phyloP scores from a whole-genome alignment of 257 asterid species.

The Nicotiana tomentosiformis region DNA sequence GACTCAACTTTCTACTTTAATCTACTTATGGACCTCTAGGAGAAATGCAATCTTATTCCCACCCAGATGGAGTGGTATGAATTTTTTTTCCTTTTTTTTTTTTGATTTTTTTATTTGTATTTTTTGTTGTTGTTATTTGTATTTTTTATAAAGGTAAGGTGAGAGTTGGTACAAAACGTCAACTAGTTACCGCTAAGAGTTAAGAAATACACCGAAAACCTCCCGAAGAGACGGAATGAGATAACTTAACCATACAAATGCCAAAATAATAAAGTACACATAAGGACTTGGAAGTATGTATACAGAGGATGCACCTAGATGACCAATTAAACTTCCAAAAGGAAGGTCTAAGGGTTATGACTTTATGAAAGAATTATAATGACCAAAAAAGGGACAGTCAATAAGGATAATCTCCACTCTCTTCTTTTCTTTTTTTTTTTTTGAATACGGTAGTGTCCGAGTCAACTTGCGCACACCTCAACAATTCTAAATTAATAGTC shows the following conservation, averaged over 20 bases:
- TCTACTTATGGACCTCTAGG: constrained; percentile 2
- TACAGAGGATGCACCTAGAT: neutral
- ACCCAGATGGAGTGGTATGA: neutral
- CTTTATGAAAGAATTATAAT: neutral
- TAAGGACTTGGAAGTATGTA: neutral
- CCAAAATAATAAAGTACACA: neutral
- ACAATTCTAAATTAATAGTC: neutral
- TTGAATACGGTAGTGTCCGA: neutral
- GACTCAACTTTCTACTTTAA: neutral
- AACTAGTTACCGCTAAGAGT: neutral
- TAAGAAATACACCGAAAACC: neutral
- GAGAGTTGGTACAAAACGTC: neutral
- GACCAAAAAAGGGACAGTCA: neutral
- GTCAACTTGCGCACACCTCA: neutral
- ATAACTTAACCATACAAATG: neutral
- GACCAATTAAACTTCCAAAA: neutral
- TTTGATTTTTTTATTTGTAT: neutral
- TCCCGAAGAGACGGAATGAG: neutral
- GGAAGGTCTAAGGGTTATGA: neutral
- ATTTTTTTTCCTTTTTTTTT: neutral
- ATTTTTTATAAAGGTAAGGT: neutral
- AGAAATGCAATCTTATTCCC: neutral
- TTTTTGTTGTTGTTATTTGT: too few species aligned
- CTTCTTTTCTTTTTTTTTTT: neutral
- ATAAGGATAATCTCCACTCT: neutral